A percentile compares a stretch with the other conserved stretches of the same genome.
These are phyloP conservation scores for Penicillium sp. DNA, from an alignment of 2,329 filamentous ascomycete species.

Conservation along the genomic window DNA sequence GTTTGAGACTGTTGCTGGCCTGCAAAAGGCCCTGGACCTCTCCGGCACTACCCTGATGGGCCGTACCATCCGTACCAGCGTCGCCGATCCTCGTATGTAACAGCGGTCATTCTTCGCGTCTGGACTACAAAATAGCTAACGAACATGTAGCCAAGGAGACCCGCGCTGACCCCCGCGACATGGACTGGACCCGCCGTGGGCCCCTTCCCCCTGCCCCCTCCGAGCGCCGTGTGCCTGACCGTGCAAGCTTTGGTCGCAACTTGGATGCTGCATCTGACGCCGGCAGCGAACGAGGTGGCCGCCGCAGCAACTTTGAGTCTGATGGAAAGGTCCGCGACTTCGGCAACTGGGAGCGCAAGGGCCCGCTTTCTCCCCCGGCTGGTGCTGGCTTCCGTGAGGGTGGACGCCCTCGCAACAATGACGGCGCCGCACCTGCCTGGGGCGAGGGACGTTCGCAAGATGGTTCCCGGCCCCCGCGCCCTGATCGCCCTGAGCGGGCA, in stretches of 20 bases:
- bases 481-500: constrained; percentile 68
- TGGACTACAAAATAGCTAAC: constrained; percentile 35
- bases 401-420: constrained; percentile 60
- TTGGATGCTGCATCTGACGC: constrained; percentile 58
- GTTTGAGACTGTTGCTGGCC: constrained; percentile 80
- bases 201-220: constrained; percentile 73
- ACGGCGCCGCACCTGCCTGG: constrained; percentile 75
- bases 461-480: constrained; percentile 76
- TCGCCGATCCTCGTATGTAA: constrained; percentile 90
- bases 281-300: constrained; percentile 65
- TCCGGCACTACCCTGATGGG: constrained; percentile 84
- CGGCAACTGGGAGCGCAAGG: constrained; percentile 91
- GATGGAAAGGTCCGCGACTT: constrained; percentile 81
- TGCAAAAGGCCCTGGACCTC: constrained; percentile 85
- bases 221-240: constrained; percentile 56
- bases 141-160: constrained; percentile 70
- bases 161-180: constrained; percentile 75
- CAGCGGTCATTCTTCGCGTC: background rate
- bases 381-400: constrained; percentile 54
- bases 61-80: constrained; percentile 86
- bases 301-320: constrained; percentile 66
- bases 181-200: constrained; percentile 93
- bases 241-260: constrained; percentile 57
- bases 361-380: constrained; percentile 76
- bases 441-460: constrained; percentile 68